Conservation (phyloP, 495 filamentous ascomycete species). For the Mycothermus thermophilus region DNA sequence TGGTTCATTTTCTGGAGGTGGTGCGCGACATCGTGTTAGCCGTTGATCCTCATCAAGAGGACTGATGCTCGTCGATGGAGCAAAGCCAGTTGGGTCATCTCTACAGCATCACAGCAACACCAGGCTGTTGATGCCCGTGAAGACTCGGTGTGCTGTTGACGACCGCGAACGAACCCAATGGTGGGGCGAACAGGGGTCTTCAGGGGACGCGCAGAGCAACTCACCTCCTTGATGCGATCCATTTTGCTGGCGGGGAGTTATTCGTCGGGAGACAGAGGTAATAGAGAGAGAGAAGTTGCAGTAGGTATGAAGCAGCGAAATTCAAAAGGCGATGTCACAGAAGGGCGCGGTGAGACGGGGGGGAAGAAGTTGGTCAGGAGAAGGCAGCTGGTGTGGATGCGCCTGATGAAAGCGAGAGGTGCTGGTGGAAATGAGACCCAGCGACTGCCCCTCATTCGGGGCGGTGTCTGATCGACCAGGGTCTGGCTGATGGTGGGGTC, state of each 20-base stretch:
- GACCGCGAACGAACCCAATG: conserved; percentile 21
- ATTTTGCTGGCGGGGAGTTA: conserved; percentile 30
- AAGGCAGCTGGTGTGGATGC: conserved; percentile 11
- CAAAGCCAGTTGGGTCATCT: too few relatives aligned
- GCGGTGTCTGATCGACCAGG: conserved; percentile 17
- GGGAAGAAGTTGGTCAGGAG: conserved; percentile 6
- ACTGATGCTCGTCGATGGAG: too few relatives aligned
- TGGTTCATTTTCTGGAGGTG: conserved; percentile 78
- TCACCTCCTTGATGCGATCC: conserved; percentile 74
- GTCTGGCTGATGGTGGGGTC: conserved; percentile 17
- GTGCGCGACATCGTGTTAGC: conserved; percentile 9
- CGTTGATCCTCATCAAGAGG: too few relatives aligned
- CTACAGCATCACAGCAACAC: not conserved
- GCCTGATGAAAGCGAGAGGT: conserved; percentile 10
- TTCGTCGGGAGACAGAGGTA: conserved; percentile 1
- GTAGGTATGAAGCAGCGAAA: conserved; percentile 10
- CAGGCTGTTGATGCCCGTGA: conserved; percentile 1
- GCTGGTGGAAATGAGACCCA: conserved; percentile 15
- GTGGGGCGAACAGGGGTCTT: conserved; percentile 29
- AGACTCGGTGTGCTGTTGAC: too few relatives aligned
- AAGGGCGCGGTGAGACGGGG: too few relatives aligned
- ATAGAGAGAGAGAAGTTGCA: not conserved
- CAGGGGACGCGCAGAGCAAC: conserved; percentile 25
- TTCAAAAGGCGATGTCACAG: conserved; percentile 7
- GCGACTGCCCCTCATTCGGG: conserved; percentile 18